Percentiles rank a stretch among this genome's conserved stretches.
Evolutionary conservation across 2,329 filamentous ascomycete genomes (phyloP).

Genomic region (Chrysoporthe puriensis): DNA sequence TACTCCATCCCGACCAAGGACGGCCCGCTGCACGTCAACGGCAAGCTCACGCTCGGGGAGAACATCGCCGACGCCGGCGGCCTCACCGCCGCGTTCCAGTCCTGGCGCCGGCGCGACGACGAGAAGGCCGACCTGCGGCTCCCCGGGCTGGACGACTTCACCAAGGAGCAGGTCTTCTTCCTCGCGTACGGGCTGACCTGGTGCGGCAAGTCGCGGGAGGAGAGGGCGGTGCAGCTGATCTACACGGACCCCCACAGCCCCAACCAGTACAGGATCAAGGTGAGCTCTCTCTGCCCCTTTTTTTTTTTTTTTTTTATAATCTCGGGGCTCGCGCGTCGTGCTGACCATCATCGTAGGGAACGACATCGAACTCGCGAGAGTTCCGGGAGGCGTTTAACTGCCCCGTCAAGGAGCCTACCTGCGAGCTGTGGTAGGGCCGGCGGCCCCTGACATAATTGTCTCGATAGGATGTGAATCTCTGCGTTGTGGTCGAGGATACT

Average conservation of each 20-base stretch:
- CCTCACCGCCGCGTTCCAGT: conserved; percentile 62
- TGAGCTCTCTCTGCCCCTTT: conserved; percentile 36
- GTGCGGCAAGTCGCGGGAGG: conserved; percentile 67
- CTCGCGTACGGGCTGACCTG: conserved; percentile 66
- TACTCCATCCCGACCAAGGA: conserved; percentile 62
- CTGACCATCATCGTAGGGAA: conserved; percentile 40
- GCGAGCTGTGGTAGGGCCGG: conserved; percentile 65
- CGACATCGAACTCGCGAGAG: conserved; percentile 66
- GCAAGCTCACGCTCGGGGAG: conserved; percentile 66
- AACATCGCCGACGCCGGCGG: conserved; percentile 75
- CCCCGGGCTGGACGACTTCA: conserved; percentile 64
- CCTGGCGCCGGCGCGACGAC: conserved; percentile 64
- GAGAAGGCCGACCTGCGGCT: conserved; percentile 56
- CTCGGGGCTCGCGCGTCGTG: background rate
- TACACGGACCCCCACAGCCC: conserved; percentile 70
- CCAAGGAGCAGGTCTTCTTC: conserved; percentile 72
- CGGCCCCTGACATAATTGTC: background rate
- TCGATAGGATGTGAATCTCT: background rate
- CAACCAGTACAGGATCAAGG: conserved; percentile 61
- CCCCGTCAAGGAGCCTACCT: conserved; percentile 65
- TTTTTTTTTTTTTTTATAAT: background rate
- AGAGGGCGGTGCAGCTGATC: conserved; percentile 59
- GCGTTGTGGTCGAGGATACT: background rate
- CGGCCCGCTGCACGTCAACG: conserved; percentile 64
- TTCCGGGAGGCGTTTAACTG: conserved; percentile 72